phyloP scores from a whole-genome alignment of 129 eudicot genomes.

The Rutidosis leptorrhynchoides region DNA sequence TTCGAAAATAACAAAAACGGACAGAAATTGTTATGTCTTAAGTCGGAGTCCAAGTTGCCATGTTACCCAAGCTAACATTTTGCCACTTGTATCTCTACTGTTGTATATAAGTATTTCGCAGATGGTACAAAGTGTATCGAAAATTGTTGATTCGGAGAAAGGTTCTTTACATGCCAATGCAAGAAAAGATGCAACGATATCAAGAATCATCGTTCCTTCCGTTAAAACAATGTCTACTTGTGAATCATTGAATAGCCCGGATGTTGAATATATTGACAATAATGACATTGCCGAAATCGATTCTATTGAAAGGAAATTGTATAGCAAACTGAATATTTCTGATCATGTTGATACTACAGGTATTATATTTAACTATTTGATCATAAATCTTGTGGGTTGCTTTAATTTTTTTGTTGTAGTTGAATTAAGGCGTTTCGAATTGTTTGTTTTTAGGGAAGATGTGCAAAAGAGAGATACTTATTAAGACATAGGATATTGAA shows the following conservation, averaged over 20 bases:
- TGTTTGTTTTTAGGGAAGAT: constrained; percentile 38
- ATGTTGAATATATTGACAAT: neutral
- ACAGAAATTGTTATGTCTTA: too few species aligned
- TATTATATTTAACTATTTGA: neutral
- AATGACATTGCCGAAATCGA: too few species aligned
- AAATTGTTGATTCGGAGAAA: neutral
- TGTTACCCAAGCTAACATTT: too few species aligned
- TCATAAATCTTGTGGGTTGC: neutral
- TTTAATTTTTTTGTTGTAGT: too few species aligned
- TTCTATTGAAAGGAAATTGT: too few species aligned
- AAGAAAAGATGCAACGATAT: neutral
- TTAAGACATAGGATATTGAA: constrained; percentile 41
- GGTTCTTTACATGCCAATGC: neutral
- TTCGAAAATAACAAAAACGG: too few species aligned
- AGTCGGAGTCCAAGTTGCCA: too few species aligned
- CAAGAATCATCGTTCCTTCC: neutral
- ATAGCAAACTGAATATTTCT: too few species aligned
- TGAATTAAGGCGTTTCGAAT: too few species aligned
- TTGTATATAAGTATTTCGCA: too few species aligned
- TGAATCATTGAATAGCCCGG: neutral
- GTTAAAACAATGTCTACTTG: neutral
- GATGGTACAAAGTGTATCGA: neutral
- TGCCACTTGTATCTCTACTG: too few species aligned
- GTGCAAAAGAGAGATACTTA: constrained; percentile 79
- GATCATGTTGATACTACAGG: too few species aligned